A percentile compares a stretch with the other conserved stretches of the same genome.
These are phyloP conservation scores for Hemerocallis citrina DNA, from an alignment of 106 monocot genomes.

Conservation along the genomic window DNA sequence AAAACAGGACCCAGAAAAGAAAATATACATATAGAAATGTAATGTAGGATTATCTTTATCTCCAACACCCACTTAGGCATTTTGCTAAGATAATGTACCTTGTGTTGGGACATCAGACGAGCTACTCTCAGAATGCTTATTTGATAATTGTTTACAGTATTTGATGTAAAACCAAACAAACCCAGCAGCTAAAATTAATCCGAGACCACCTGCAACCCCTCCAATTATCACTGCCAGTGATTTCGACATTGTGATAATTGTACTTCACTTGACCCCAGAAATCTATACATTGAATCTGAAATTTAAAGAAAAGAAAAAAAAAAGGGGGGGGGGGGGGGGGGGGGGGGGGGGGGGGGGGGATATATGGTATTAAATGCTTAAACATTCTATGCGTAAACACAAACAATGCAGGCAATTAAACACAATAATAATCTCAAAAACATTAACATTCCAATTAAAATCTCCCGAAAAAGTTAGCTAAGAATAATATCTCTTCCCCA, in stretches of 20 bases:
- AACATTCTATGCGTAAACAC: neutral
- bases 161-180: constrained; percentile 20
- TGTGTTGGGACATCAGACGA: constrained; percentile 52
- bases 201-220: constrained; percentile 27
- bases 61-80: too few relatives aligned
- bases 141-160: constrained; percentile 9
- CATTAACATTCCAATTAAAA: neutral
- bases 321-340: too few relatives aligned
- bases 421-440: neutral
- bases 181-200: constrained; percentile 9
- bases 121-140: constrained; percentile 47
- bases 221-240: constrained; percentile 35
- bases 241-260: constrained; percentile 28
- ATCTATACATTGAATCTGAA: constrained; percentile 48
- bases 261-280: neutral
- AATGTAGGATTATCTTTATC: neutral
- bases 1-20: neutral
- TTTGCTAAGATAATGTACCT: constrained; percentile 21
- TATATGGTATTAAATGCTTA: neutral
- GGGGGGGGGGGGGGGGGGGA: too few relatives aligned
- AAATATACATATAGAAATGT: neutral
- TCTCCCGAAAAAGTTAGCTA: too few relatives aligned
- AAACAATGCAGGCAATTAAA: too few relatives aligned
- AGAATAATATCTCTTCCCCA: neutral
- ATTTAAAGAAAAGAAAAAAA: constrained; percentile 3